Base-by-base conservation (phyloP, 1,139 yeast species). In the Saccharomyces hybrid region DNA sequence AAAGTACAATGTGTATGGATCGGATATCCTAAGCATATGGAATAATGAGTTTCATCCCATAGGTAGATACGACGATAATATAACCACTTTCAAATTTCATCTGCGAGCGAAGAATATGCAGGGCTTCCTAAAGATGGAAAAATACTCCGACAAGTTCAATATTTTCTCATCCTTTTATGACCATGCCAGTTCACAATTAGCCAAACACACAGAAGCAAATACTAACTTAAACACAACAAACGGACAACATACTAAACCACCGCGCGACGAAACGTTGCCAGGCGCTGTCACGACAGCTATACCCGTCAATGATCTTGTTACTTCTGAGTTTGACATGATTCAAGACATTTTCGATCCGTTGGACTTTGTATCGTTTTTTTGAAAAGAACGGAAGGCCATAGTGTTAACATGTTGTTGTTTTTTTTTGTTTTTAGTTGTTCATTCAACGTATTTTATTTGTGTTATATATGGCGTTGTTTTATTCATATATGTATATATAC, bases 151-250 rank as follows among this genome's bases (percentile, higher is more conserved):
- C 19, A 55, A 57, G 4, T 59, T 59, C 46, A 64, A 65, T 51
- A 52, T 65, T 13, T 65, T 65, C 52, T 58, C 61, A 13, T 60
- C 67, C 8, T 65, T 65, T 47, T 65, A 63, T 34, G 65, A 63
- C 48, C 57, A 60, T 46, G 60, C 65, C 3, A 59, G 65, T 38
- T 53, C 60, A 31, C 59, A 59, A 46, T 50, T 65, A 26, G 61
- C 62, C 8, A 58, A 56, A 34, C 51, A 54, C 29, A 57, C 60
- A 6, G 59, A 58, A 26, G 28, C 48, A 46, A 48, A 52, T 29
- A 51, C 60, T 4, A 54, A 50, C 26, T 26, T 44, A 5, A 47
- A 29, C 25, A 38, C 8, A 47, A 46, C 31, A 46, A 42, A 9
- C 32, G 27, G 28, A 27, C 31, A 19, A 31, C 8, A 19, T 29